phyloP scores from a whole-genome alignment of 345 rosid genomes.

The Litchi chinensis region DNA sequence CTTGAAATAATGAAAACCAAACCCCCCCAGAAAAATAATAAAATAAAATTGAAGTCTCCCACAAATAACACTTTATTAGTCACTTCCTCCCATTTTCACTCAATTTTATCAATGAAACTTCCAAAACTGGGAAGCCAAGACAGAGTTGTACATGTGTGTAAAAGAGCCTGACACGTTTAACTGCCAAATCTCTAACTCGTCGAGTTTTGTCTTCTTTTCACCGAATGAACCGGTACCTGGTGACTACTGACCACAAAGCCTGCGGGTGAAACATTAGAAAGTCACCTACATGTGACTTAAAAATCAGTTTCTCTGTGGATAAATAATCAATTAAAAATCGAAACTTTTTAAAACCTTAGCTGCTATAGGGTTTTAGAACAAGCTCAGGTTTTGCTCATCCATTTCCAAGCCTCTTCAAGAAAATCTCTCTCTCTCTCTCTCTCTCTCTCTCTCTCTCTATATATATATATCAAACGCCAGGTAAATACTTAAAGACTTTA shows the following conservation, averaged over 20 bases:
- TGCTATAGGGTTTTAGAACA: constrained; percentile 31
- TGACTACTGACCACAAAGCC: neutral
- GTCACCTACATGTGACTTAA: constrained; percentile 19
- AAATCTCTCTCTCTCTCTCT: neutral
- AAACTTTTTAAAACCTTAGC: constrained; percentile 20
- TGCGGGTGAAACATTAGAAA: constrained; percentile 19
- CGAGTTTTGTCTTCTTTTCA: constrained; percentile 2
- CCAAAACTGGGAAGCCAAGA: neutral
- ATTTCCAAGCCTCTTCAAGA: constrained; percentile 12
- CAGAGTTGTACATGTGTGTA: constrained; percentile 26
- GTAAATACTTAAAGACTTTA: neutral
- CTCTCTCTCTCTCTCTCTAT: neutral
- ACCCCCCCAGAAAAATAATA: neutral
- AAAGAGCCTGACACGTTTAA: constrained; percentile 52
- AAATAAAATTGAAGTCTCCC: neutral
- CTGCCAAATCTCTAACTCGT: neutral
- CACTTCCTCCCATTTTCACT: neutral
- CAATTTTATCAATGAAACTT: constrained; percentile 13
- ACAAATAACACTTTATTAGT: neutral
- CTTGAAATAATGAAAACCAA: neutral
- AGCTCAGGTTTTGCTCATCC: neutral
- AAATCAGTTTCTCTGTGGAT: neutral
- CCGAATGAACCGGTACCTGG: constrained; percentile 34
- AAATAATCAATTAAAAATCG: constrained; percentile 6
- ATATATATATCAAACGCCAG: neutral